A percentile compares a stretch with the other conserved stretches of the same genome.
Conservation (phyloP, 1,139 yeast genomes). For the Suhomyces bribrorum region DNA sequence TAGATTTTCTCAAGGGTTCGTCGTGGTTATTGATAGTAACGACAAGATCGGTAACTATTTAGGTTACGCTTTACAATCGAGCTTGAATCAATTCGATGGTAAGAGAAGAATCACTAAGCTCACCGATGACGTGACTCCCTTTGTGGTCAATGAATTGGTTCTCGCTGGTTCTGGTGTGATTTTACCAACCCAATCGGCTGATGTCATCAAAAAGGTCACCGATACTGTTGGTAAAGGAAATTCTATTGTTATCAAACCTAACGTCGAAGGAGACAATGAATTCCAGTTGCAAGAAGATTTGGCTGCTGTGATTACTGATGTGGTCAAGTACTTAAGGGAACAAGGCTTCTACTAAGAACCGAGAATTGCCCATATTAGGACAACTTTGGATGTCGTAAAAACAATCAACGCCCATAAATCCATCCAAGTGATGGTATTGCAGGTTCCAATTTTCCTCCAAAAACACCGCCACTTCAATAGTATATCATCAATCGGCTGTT, state of each 20-base stretch:
- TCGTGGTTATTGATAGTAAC: constrained; percentile 61
- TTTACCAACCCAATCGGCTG: constrained; percentile 44
- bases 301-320: constrained; percentile 63
- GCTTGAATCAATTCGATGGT: constrained; percentile 85
- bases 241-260: constrained; percentile 19
- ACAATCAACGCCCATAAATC: background rate
- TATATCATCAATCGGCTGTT: constrained; percentile 1
- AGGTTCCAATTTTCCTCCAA: background rate
- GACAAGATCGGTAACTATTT: constrained; percentile 55
- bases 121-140: constrained; percentile 55
- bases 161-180: constrained; percentile 91
- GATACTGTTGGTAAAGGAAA: constrained; percentile 45
- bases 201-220: constrained; percentile 40
- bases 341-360: constrained; percentile 73
- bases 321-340: constrained; percentile 68
- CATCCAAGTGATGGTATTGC: too few relatives aligned
- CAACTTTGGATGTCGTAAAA: too few relatives aligned
- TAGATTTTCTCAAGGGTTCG: constrained; percentile 85
- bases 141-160: constrained; percentile 77
- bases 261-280: constrained; percentile 15
- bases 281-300: constrained; percentile 42
- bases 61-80: constrained; percentile 83
- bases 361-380: too few relatives aligned
- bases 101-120: constrained; percentile 82
- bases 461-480: background rate